Conservation (phyloP, 2,329 filamentous ascomycete genomes). For the Aureobasidium sp. region DNA sequence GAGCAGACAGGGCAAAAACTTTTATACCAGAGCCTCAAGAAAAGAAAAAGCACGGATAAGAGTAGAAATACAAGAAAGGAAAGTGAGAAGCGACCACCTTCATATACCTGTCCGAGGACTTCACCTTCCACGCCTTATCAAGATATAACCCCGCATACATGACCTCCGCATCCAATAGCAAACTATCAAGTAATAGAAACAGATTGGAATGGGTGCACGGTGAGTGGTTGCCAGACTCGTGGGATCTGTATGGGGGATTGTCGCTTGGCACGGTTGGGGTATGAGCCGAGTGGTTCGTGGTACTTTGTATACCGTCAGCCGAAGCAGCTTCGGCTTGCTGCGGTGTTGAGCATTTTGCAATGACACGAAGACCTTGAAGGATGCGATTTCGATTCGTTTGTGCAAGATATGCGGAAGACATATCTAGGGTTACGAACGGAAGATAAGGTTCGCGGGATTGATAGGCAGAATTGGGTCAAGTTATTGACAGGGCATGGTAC, state of each 20-base stretch:
- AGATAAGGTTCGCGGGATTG: not conserved
- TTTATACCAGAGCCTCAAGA: not conserved
- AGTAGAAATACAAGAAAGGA: not conserved
- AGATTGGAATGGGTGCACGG: not conserved
- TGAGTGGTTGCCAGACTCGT: not conserved
- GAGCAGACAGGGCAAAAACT: not conserved
- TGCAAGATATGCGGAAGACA: not conserved
- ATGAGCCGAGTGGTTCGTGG: not conserved
- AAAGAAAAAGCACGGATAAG: not conserved
- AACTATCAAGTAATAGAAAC: conserved; percentile 1
- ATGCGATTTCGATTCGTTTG: not conserved
- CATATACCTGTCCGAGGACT: not conserved
- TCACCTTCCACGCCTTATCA: conserved; percentile 3
- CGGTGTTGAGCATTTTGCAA: not conserved
- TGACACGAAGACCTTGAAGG: not conserved
- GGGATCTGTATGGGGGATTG: not conserved
- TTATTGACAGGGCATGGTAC: not conserved
- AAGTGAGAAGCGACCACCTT: not conserved
- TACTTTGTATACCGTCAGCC: not conserved
- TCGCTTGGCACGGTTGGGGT: not conserved
- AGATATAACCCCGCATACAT: not conserved
- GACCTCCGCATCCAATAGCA: not conserved
- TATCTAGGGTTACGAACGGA: not conserved
- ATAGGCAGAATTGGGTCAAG: not conserved
- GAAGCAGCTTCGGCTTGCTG: not conserved